Base-by-base conservation (phyloP, 805 yeast genomes). In the Helenozyma rhizophorensis region DNA sequence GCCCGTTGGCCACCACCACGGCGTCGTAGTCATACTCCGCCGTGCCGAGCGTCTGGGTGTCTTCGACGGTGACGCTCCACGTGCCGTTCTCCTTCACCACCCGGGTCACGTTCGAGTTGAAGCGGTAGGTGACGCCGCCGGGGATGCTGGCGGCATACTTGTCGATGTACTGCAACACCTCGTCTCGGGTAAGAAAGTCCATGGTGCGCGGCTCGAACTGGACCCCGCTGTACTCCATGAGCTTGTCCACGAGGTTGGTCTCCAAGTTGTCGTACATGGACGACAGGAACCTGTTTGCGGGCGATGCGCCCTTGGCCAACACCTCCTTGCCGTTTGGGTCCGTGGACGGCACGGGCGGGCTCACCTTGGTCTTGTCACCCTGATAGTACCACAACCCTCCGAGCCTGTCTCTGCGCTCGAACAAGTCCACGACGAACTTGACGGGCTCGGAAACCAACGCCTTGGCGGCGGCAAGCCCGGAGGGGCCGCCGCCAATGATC, bases 381-480 rank as follows among this genome's bases (percentile, higher is more conserved):
- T 37, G 68, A 48, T 74, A 81, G 50, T 77, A 73, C 96, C 96
- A 86, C 7, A 85, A 60, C 0, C 96, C 96, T 10, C 95, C 95
- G n/a, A 72, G 51, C n/a, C 56, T 53, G 6, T 60, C 43, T 40
- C 83, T 68, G 28, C 72, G 63, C 42, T 84, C 95, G 49, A 69
- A 83, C 4, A 82, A 64, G 16, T 71, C 74, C 29, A 84, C 65
- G 27, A 54, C 48, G 21, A 65, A 58, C 42, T 72, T 71, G 3
- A 59, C 51, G 1, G 55, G 48, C 43, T 80, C 88, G 8, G 64
- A 70, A 6, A 72, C 42, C 9, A 85, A 61, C 0, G 88, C 85
- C 37, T 78, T 75, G 0, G 84, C 77, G 3, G 74, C 61, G 0
- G 80, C 85, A 14, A 80, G 58, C 0, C 90, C 94, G 27, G 76